Evolutionary conservation across 495 filamentous ascomycete species (phyloP), one percentile per base, ranked within the genome.

Genomic region (Penicillium coprophilum): DNA sequence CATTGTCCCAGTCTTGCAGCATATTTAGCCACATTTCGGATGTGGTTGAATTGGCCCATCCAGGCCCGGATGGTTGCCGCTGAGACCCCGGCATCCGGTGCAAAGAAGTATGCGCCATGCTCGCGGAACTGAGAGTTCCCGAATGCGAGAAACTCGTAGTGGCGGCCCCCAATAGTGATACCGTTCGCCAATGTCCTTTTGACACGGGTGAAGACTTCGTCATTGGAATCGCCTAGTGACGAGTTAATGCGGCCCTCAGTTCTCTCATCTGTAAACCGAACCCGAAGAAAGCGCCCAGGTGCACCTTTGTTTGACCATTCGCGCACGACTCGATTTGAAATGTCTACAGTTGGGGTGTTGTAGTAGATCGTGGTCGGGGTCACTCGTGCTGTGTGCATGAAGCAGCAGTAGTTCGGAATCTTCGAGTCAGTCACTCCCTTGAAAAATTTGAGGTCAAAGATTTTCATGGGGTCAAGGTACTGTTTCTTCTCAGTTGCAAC

Each of bases 81-180:
- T 1, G 81, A 84, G 7, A 90, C 52, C 53, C 80, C 65, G 3
- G 82, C 71, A 2, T 78, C 77, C 0, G 85, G 79, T 0, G 88
- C 82, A 63, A 88, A 96, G 71, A 99, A 96, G 61, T 93, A 97
- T 2, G 92, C 92, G 0, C 91, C 90, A 66, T 92, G 85, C 66
- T 97, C 93, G 13, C 94, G 84, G 55, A 99, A 88, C 60, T 97
- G 94, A 0, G 93, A 96, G 68, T 96, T 97, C 0, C 94, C 93
- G 68, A 91, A 96, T 6, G 95, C 93, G 21, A 99, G 84, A 60
- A 96, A 97, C 64, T 95, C 82, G 67, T 89, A 99, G 59, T 84
- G 86, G 12, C 88, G 85, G 58, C 84, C 83, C 12, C 89, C 94
- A 49, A 99, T 85, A 1, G 71, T 75, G 56, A 99, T 96, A 7